Evolutionary conservation across 768 basidiomycete species (phyloP).

Genomic region (Lactarius sanguifluus): DNA sequence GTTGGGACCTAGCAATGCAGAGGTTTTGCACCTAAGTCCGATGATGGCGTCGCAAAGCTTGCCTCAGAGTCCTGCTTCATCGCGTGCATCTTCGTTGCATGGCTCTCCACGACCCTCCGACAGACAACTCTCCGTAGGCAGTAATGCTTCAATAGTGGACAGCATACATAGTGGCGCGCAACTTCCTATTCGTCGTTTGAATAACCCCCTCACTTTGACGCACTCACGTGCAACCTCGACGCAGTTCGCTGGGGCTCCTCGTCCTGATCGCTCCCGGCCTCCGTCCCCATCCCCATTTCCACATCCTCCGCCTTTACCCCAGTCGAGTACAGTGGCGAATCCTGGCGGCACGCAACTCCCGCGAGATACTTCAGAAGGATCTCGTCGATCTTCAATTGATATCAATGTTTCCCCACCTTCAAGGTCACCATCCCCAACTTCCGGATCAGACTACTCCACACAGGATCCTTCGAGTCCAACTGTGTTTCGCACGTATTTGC

Average conservation of each 20-base stretch:
- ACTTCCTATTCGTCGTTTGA: no score
- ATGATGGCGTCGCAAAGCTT: no score
- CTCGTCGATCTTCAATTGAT: background rate
- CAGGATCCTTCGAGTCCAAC: background rate
- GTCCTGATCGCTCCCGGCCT: no score
- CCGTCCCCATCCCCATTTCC: no score
- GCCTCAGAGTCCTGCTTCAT: no score
- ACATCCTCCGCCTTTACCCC: background rate
- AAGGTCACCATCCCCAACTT: background rate
- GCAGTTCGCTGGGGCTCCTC: no score
- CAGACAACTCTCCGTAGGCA: background rate
- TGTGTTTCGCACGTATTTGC: no score
- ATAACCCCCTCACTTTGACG: background rate
- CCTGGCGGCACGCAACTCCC: background rate
- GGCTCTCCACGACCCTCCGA: background rate
- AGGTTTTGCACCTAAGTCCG: background rate
- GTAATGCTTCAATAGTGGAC: background rate
- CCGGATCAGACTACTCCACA: background rate
- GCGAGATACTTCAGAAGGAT: background rate
- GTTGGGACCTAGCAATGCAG: no score
- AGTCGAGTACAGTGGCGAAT: background rate
- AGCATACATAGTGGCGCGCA: no score
- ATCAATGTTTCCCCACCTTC: conserved; percentile 6
- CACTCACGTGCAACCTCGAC: no score
- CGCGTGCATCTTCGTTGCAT: background rate